Evolutionary conservation across 495 filamentous ascomycete species (phyloP).

Genomic region (Neurospora sp.): DNA sequence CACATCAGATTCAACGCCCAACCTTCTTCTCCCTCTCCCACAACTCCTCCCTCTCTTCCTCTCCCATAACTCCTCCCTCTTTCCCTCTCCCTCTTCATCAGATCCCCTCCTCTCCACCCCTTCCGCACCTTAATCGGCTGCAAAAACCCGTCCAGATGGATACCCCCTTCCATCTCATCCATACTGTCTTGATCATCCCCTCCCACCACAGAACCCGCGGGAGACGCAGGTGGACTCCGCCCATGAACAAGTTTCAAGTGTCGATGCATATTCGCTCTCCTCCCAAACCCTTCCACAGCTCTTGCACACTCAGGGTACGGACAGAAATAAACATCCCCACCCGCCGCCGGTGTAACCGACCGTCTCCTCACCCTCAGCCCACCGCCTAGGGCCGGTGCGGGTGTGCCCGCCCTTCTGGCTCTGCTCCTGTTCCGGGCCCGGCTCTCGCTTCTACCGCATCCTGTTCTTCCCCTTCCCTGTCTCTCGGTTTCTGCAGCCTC

Average conservation of each 20-base stretch:
- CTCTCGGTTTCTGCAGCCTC: neutral
- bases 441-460: neutral
- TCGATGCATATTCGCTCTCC: slow-evolving; percentile 12
- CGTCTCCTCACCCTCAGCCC: neutral
- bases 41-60: neutral
- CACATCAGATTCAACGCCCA: neutral
- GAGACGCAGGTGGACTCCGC: neutral
- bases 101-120: slow-evolving; percentile 22
- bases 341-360: neutral
- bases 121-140: slow-evolving; percentile 25
- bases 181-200: slow-evolving; percentile 27
- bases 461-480: neutral
- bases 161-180: slow-evolving; percentile 42
- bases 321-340: slow-evolving; percentile 7
- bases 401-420: neutral
- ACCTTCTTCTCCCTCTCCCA: neutral
- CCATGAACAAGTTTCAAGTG: slow-evolving; percentile 28
- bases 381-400: neutral
- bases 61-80: neutral
- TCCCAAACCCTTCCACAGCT: slow-evolving; percentile 8
- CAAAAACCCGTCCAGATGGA: slow-evolving; percentile 45
- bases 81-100: neutral
- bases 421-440: neutral
- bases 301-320: slow-evolving; percentile 8
- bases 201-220: slow-evolving; percentile 1